phyloP scores from a whole-genome alignment of 2,329 filamentous ascomycete species.

The Zopfia rhizophila region DNA sequence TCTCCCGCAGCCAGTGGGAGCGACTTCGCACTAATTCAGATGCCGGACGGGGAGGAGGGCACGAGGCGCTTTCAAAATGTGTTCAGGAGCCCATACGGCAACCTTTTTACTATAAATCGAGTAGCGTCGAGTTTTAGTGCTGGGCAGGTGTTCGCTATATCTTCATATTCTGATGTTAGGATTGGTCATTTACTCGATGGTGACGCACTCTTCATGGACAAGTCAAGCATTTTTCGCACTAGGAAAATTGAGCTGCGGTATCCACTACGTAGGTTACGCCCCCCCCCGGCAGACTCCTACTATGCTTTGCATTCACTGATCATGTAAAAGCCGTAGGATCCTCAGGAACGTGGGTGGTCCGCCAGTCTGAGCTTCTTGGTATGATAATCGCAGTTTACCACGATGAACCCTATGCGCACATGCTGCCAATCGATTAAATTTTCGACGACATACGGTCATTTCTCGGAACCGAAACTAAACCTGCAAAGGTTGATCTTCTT shows the following conservation, averaged over 20 bases:
- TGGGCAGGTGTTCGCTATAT: conserved; percentile 14
- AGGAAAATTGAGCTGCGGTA: conserved; percentile 15
- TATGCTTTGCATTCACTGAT: too few relatives aligned
- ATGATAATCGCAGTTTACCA: conserved; percentile 19
- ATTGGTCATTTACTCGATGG: conserved; percentile 8
- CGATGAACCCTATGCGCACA: conserved; percentile 18
- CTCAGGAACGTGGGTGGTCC: conserved; percentile 23
- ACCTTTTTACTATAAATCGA: too few relatives aligned
- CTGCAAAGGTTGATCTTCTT: too few relatives aligned
- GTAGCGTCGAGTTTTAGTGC: background rate
- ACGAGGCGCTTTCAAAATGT: too few relatives aligned
- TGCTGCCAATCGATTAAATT: conserved; percentile 17
- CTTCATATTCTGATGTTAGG: conserved; percentile 5
- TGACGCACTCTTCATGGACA: conserved; percentile 11
- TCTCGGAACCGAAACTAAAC: too few relatives aligned
- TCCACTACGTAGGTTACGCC: conserved; percentile 11
- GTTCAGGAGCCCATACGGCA: too few relatives aligned
- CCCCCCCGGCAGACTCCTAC: too few relatives aligned
- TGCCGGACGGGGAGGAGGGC: too few relatives aligned
- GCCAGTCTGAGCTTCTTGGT: conserved; percentile 11
- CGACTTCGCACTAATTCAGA: too few relatives aligned
- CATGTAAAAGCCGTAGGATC: conserved; percentile 10
- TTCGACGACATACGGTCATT: conserved; percentile 11
- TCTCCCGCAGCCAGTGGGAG: too few relatives aligned
- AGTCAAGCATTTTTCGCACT: conserved; percentile 13